These are phyloP conservation scores for Trypanosomatidae sp. DNA, from an alignment of 208 protist genomes.

Conservation along the genomic window DNA sequence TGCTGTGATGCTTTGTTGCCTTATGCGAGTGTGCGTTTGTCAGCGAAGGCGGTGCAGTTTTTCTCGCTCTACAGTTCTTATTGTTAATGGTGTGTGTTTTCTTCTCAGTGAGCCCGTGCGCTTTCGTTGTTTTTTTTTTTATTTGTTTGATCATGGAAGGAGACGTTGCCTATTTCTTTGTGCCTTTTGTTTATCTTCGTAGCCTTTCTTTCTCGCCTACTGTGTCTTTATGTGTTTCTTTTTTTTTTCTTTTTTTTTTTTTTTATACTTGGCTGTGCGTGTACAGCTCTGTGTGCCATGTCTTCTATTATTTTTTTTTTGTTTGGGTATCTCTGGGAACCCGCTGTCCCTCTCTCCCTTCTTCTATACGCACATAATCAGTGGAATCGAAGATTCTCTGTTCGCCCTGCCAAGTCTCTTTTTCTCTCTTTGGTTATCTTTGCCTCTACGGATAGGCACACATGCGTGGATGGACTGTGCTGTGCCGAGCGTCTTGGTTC, in stretches of 20 bases:
- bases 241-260: neutral
- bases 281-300: neutral
- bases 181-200: slow-evolving; percentile 2
- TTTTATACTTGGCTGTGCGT: neutral
- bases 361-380: neutral
- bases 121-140: neutral
- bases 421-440: neutral
- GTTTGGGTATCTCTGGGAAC: too few species aligned
- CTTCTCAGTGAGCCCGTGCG: neutral
- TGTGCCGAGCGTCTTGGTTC: neutral
- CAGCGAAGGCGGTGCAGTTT: neutral
- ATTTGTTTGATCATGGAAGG: neutral
- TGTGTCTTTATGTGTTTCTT: neutral
- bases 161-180: neutral
- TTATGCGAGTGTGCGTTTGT: slow-evolving; percentile 6
- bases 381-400: neutral
- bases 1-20: slow-evolving; percentile 4
- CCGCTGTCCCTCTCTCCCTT: neutral
- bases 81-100: neutral
- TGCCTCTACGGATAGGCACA: neutral
- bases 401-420: neutral
- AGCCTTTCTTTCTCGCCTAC: neutral
- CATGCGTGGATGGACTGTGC: neutral
- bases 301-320: neutral
- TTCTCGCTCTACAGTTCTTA: neutral